A percentile compares a stretch with the other conserved stretches of the same genome.
Evolutionary conservation across 768 basidiomycete species (phyloP).

Genomic region (Rhodocollybia butyracea): DNA sequence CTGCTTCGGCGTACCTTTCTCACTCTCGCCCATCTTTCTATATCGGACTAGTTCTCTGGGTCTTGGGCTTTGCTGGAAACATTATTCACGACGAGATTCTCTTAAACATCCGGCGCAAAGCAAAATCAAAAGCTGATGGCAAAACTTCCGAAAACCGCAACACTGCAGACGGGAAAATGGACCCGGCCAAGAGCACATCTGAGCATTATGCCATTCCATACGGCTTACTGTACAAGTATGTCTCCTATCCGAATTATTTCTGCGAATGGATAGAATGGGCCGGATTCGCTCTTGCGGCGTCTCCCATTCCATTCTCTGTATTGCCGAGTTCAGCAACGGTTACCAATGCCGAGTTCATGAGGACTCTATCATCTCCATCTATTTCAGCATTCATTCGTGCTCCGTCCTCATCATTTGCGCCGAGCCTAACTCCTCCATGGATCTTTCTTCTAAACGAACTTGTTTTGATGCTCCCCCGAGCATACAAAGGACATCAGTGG

Average conservation of each 20-base stretch:
- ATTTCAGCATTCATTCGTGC: slow-evolving; percentile 23
- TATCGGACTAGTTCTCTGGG: slow-evolving; percentile 64
- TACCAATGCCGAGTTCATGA: neutral
- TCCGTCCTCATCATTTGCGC: slow-evolving; percentile 33
- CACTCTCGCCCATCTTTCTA: slow-evolving; percentile 39
- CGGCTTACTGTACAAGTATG: slow-evolving; percentile 67
- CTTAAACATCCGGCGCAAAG: slow-evolving; percentile 71
- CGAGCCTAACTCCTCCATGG: slow-evolving; percentile 66
- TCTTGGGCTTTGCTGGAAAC: slow-evolving; percentile 72
- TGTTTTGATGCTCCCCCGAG: slow-evolving; percentile 76
- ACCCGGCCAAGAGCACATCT: slow-evolving; percentile 19
- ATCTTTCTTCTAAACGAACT: slow-evolving; percentile 77
- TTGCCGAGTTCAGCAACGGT: slow-evolving; percentile 16
- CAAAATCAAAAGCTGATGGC: slow-evolving; percentile 37
- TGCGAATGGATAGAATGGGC: slow-evolving; percentile 96
- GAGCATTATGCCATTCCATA: slow-evolving; percentile 80
- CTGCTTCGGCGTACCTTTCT: slow-evolving; percentile 30
- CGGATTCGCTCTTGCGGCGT: slow-evolving; percentile 78
- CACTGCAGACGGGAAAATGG: slow-evolving; percentile 21
- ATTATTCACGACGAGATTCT: slow-evolving; percentile 89
- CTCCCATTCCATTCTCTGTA: slow-evolving; percentile 38
- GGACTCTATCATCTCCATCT: neutral
- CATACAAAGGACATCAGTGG: slow-evolving; percentile 82
- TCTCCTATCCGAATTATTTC: slow-evolving; percentile 92
- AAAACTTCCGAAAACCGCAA: slow-evolving; percentile 11